Conservation (phyloP, 1,139 yeast genomes). For the Pichiaceae sp. region DNA sequence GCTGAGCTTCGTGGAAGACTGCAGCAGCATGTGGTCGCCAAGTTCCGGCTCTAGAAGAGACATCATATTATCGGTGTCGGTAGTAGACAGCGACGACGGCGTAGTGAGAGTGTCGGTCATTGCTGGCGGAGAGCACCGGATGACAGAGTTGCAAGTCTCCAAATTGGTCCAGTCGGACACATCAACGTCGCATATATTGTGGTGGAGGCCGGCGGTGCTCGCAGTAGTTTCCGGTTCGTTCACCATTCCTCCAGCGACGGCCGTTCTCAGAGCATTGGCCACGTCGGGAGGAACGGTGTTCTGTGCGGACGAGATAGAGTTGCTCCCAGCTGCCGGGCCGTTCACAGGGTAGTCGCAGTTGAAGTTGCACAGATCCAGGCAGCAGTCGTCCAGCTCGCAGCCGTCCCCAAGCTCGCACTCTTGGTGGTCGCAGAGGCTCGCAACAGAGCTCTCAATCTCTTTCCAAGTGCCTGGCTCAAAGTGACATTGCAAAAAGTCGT, state of each 20-base stretch:
- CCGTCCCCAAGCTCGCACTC: not conserved
- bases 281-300: too few relatives aligned
- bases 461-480: slow-evolving; percentile 20
- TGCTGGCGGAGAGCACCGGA: slow-evolving; percentile 1
- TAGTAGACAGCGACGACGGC: slow-evolving; percentile 1
- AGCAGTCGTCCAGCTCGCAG: slow-evolving; percentile 8
- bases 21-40: slow-evolving; percentile 1
- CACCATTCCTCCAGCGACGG: not conserved
- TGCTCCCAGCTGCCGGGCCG: not conserved
- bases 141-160: slow-evolving; percentile 2
- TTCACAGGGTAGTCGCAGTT: not conserved
- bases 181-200: not conserved
- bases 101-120: not conserved
- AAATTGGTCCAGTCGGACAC: slow-evolving; percentile 1
- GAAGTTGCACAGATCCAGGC: slow-evolving; percentile 15
- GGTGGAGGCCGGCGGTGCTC: not conserved
- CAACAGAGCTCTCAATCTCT: not conserved
- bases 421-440: not conserved
- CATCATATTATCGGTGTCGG: not conserved
- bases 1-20: slow-evolving; percentile 6
- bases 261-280: not conserved
- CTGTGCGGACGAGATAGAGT: too few relatives aligned
- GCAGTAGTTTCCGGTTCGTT: not conserved
- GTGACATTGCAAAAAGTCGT: slow-evolving; percentile 20
- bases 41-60: slow-evolving; percentile 3